Base-by-base conservation (phyloP, 2,329 filamentous ascomycete species). In the Teratosphaeria viscida region DNA sequence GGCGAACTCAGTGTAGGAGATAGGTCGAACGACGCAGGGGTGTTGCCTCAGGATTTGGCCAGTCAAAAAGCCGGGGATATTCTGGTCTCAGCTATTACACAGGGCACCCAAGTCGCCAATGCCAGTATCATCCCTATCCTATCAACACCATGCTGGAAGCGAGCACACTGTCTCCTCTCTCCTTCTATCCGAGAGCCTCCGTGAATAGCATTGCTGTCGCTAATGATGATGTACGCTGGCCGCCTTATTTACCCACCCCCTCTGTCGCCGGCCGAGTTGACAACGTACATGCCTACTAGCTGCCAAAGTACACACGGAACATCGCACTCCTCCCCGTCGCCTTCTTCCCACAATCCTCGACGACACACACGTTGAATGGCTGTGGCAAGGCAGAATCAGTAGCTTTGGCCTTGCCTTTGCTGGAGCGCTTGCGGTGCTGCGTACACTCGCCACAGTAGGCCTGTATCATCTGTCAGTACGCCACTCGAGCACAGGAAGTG, bases 371-470 rank as follows among this genome's bases (percentile, higher is more conserved):
- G 60, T 75, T 77, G 68, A 80, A 78, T 0, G 76, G 72, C 12
- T 70, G 67, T 35, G 67, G 69, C 11, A 63, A 35, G 47, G 54
- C 49, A 47, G 16, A 34, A 52, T 68, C 70, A 55, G 64, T 56
- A 3, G 64, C 70, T 53, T 74, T 75, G 56, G 75, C 78, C 58
- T 72, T 74, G 47, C 71, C 68, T 60, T 72, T 77, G 14, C 32
- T 37, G 12, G 23, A 23, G 55, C 55, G 23, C 61, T 67, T 65
- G 12, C 62, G 75, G 39, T 75, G 74, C 7, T 71, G 66, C 29
- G 78, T 76, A 66, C 80, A 82, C 59, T 75, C 73, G 56, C 80
- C 80, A 65, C 80, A 82, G 62, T 82, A 82, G 2, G 79, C 78
- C 79, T 82, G 57, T 16, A 23, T 43, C 19, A 16, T 27, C 26